Evolutionary conservation across 2,329 filamentous ascomycete genomes (phyloP).

Genomic region (Endocalyx cinctus): DNA sequence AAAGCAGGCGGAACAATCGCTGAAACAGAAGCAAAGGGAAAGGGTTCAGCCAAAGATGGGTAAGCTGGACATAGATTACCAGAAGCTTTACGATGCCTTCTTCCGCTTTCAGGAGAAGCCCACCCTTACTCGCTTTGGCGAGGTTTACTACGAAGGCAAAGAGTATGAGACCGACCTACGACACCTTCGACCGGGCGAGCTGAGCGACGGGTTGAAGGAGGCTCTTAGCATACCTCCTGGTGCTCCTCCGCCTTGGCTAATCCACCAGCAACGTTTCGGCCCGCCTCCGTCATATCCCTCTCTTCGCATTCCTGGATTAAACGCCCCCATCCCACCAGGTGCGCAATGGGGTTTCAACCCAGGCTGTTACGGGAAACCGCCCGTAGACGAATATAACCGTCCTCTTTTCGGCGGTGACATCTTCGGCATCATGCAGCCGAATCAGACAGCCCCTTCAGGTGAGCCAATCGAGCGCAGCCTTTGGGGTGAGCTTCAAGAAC

Average conservation of each 20-base stretch:
- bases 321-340: slow-evolving; percentile 84
- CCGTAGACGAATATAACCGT: slow-evolving; percentile 86
- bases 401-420: slow-evolving; percentile 93
- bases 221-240: slow-evolving; percentile 90
- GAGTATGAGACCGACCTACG: slow-evolving; percentile 94
- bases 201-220: slow-evolving; percentile 85
- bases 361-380: slow-evolving; percentile 93
- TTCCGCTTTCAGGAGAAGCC: slow-evolving; percentile 98
- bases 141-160: slow-evolving; percentile 99
- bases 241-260: slow-evolving; percentile 92
- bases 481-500: slow-evolving; percentile 84
- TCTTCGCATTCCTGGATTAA: slow-evolving; percentile 91
- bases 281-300: slow-evolving; percentile 92
- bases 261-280: slow-evolving; percentile 92
- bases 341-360: slow-evolving; percentile 93
- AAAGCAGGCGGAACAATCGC: slow-evolving; percentile 84
- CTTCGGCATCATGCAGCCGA: slow-evolving; percentile 64
- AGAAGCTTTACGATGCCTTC: slow-evolving; percentile 97
- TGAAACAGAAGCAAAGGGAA: slow-evolving; percentile 95
- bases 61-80: slow-evolving; percentile 96
- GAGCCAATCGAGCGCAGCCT: slow-evolving; percentile 82
- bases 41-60: slow-evolving; percentile 94
- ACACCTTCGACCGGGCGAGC: slow-evolving; percentile 82
- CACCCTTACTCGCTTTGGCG: slow-evolving; percentile 86
- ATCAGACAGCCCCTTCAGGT: slow-evolving; percentile 44